A percentile compares a stretch with the other conserved stretches of the same genome.
Conservation (phyloP, 345 rosid species). For the Linum tenue region DNA sequence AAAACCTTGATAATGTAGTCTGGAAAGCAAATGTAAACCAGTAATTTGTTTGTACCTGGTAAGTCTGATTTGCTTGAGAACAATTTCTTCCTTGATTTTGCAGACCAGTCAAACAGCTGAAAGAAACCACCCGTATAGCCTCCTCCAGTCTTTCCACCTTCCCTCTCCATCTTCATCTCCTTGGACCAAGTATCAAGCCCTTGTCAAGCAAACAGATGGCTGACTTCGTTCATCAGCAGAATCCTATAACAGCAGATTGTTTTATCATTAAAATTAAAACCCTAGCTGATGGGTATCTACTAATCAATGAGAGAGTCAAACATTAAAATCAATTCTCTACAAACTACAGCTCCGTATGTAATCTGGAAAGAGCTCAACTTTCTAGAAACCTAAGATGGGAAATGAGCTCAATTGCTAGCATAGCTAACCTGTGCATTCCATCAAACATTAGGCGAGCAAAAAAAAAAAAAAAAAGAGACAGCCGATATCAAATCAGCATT, state of each 20-base stretch:
- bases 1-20: background rate
- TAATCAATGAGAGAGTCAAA: no score
- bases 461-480: background rate
- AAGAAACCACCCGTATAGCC: slow-evolving; percentile 73
- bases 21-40: background rate
- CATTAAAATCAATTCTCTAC: background rate
- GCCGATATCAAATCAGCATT: background rate
- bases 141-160: slow-evolving; percentile 47
- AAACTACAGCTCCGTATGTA: background rate
- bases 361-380: background rate
- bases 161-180: slow-evolving; percentile 60
- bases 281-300: no score
- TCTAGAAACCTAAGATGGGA: background rate
- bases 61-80: slow-evolving; percentile 67
- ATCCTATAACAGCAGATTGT: no score
- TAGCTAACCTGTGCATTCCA: no score
- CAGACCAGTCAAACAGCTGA: slow-evolving; percentile 92
- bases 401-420: no score
- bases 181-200: slow-evolving; percentile 2
- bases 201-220: background rate
- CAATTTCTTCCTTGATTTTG: slow-evolving; percentile 87
- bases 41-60: slow-evolving; percentile 33
- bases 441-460: no score
- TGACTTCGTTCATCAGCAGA: background rate
- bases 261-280: no score